Conservation (phyloP, 176 grass and related monocot species). For the Canna indica region DNA sequence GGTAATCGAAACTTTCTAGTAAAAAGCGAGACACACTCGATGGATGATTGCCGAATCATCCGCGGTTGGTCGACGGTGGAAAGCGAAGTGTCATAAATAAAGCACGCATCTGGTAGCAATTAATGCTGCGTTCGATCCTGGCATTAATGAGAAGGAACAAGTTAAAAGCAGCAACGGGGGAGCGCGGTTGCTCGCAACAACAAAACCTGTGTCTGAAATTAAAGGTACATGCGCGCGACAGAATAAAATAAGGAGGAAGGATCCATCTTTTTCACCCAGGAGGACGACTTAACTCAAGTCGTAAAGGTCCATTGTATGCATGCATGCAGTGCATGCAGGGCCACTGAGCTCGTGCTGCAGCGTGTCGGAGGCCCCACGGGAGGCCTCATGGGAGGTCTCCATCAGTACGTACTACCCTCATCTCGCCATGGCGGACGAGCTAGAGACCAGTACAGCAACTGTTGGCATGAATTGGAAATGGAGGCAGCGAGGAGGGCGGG, state of each 20-base stretch:
- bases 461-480: no score
- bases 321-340: background rate
- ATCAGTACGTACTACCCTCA: background rate
- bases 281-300: background rate
- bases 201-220: background rate
- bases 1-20: no score
- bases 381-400: background rate
- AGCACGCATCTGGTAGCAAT: no score
- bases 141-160: no score
- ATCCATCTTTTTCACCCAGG: background rate
- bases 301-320: background rate
- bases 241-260: background rate
- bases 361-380: background rate
- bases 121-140: no score
- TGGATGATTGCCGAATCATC: background rate
- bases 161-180: no score
- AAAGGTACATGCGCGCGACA: background rate
- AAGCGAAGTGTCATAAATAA: no score
- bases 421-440: no score
- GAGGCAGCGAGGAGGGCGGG: background rate
- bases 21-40: background rate
- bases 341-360: background rate
- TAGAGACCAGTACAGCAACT: no score
- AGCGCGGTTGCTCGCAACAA: no score
- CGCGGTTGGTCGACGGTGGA: background rate